Base-by-base conservation (phyloP, 2,329 filamentous ascomycete species). In the Pseudocercospora eumusae region DNA sequence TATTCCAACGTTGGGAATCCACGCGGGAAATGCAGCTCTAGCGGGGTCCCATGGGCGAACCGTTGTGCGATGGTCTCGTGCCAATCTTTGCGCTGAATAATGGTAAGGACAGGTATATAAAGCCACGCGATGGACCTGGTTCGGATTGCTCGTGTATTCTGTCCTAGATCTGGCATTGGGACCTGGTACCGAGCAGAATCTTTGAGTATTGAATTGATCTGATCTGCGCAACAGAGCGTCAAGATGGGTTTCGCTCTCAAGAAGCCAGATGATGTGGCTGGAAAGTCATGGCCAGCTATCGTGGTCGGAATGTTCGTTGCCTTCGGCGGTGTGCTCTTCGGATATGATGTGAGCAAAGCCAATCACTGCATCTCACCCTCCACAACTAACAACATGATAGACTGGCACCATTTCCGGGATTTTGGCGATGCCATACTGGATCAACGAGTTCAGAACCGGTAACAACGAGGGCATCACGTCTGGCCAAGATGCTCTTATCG, bases 401-500 rank as follows among this genome's bases (percentile, higher is more conserved):
- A 65, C 63, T 6, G 64, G 65, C 7, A 64, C 61, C 9, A 70
- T 81, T 61, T 76, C 75, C n/a, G 70, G 88, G 18, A 78, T 80
- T 21, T 81, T 67, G 40, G 63, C 63, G 11, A 66, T 68, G 65
- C 56, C 57, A 15, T 69, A 65, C 45, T 68, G 62, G 62, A 63
- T 66, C 50, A 36, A 66, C 20, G 28, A 61, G 13, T 76, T 76
- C 63, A 70, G 67, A 7, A 75, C 71, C 25, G 73, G 69, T 13
- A 69, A 60, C 40, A 63, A 66, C 13, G 56, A 59, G 13, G 57
- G 60, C 10, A 71, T 81, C 64, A 77, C 77, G 4, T 68, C 88
- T 15, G 77, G 80, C 21, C 57, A 93, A 74, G 85, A 87, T 49
- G 88, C 90, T 23, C 80, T 89, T 65, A 89, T 93, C 61, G 90